These are phyloP conservation scores for Berberis thunbergii DNA, from an alignment of 164 flowering plant species.

Conservation along the genomic window DNA sequence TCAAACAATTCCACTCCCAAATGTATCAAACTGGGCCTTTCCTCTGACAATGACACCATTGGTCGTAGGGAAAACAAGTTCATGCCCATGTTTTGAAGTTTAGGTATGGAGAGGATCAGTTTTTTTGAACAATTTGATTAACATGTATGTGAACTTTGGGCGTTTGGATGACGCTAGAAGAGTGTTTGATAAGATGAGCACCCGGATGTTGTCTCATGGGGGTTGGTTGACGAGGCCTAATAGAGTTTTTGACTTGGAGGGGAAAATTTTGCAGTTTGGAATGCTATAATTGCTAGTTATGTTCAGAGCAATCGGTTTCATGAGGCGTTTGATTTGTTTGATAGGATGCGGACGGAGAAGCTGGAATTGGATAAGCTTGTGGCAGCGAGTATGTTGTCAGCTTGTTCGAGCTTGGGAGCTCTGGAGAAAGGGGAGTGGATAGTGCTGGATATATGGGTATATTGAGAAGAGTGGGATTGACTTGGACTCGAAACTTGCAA, in stretches of 20 bases:
- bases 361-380: constrained; percentile 38
- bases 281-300: constrained; percentile 48
- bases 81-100: constrained; percentile 15
- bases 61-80: constrained; percentile 7
- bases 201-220: constrained; percentile 47
- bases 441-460: constrained; percentile 35
- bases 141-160: constrained; percentile 35
- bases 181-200: constrained; percentile 43
- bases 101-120: constrained; percentile 9
- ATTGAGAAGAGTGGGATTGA: constrained; percentile 33
- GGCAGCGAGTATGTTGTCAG: constrained; percentile 54
- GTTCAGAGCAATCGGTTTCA: constrained; percentile 38
- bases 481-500: constrained; percentile 22
- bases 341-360: constrained; percentile 33
- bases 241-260: constrained; percentile 30
- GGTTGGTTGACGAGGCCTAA: constrained; percentile 24
- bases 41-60: constrained; percentile 9
- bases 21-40: constrained; percentile 2
- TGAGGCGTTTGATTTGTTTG: constrained; percentile 44
- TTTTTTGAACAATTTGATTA: constrained; percentile 30
- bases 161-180: constrained; percentile 38
- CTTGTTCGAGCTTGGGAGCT: constrained; percentile 56
- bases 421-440: constrained; percentile 50
- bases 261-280: constrained; percentile 43
- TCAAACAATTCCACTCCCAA: constrained; percentile 9